Evolutionary conservation across 2,329 filamentous ascomycete genomes (phyloP).

Genomic region (Colletotrichum godetiae): DNA sequence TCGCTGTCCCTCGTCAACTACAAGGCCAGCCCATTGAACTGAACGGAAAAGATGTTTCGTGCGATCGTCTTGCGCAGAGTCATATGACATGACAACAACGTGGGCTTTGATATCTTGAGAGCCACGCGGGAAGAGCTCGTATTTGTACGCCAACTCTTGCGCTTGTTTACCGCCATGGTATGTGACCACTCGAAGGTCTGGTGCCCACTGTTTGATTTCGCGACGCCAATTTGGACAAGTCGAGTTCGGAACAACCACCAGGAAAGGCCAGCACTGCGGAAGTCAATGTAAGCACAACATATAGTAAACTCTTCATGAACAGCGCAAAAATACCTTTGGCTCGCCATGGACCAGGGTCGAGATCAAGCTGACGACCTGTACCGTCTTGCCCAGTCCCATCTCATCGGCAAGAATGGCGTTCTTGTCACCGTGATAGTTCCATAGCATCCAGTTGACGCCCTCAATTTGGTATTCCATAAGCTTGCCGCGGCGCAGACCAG

Average conservation of each 20-base stretch:
- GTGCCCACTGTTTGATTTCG: slow-evolving; percentile 95
- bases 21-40: slow-evolving; percentile 86
- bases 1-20: slow-evolving; percentile 95
- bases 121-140: slow-evolving; percentile 84
- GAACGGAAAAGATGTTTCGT: slow-evolving; percentile 73
- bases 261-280: slow-evolving; percentile 82
- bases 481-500: slow-evolving; percentile 78
- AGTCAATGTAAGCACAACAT: slow-evolving; percentile 32
- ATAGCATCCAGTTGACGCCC: slow-evolving; percentile 94
- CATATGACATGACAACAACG: slow-evolving; percentile 94
- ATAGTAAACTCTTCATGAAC: neutral
- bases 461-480: slow-evolving; percentile 95
- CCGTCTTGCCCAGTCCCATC: slow-evolving; percentile 98
- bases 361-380: slow-evolving; percentile 89
- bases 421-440: slow-evolving; percentile 83
- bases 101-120: slow-evolving; percentile 82
- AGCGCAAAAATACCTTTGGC: slow-evolving; percentile 55
- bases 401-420: slow-evolving; percentile 96
- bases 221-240: slow-evolving; percentile 98
- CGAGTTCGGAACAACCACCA: slow-evolving; percentile 93
- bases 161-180: slow-evolving; percentile 85
- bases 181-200: slow-evolving; percentile 86
- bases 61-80: slow-evolving; percentile 81
- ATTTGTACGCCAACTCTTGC: slow-evolving; percentile 80
- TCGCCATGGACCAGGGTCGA: slow-evolving; percentile 75